A percentile compares a stretch with the other conserved stretches of the same genome.
Conservation (phyloP, 2,329 filamentous ascomycete species). For the Atkinsonella hypoxylon region DNA sequence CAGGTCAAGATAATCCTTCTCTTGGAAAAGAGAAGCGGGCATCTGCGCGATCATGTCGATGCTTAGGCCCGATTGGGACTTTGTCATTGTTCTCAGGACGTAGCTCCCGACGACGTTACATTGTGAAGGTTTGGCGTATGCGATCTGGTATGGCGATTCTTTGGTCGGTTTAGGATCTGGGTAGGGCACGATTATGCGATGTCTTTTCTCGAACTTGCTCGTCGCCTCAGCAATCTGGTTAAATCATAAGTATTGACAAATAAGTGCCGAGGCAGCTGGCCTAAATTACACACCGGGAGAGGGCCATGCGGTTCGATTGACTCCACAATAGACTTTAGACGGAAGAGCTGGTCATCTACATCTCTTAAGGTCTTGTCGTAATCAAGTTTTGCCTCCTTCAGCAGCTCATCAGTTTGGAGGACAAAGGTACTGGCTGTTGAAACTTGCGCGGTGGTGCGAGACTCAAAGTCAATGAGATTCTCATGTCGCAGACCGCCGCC, state of each 20-base stretch:
- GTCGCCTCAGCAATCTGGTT: slow-evolving; percentile 55
- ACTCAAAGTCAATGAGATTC: slow-evolving; percentile 29
- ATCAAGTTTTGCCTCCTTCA: slow-evolving; percentile 42
- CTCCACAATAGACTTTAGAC: slow-evolving; percentile 41
- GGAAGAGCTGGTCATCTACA: slow-evolving; percentile 37
- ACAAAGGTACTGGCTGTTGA: slow-evolving; percentile 43
- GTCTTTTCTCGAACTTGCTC: slow-evolving; percentile 52
- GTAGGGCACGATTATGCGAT: slow-evolving; percentile 67
- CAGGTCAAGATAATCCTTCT: slow-evolving; percentile 88
- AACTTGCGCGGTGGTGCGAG: slow-evolving; percentile 26
- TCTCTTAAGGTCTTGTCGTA: slow-evolving; percentile 35
- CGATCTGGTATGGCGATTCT: slow-evolving; percentile 70
- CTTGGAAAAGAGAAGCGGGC: slow-evolving; percentile 69
- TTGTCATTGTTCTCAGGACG: slow-evolving; percentile 61
- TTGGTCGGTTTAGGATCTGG: slow-evolving; percentile 66
- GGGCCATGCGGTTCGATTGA: slow-evolving; percentile 36
- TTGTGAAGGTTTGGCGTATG: slow-evolving; percentile 61
- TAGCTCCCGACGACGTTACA: slow-evolving; percentile 89
- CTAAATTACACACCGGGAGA: slow-evolving; percentile 30
- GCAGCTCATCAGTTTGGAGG: slow-evolving; percentile 46
- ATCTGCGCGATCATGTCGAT: slow-evolving; percentile 84
- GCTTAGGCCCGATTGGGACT: slow-evolving; percentile 43
- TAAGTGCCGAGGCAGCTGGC: background rate
- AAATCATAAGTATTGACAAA: background rate
- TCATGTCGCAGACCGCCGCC: slow-evolving; percentile 22